Evolutionary conservation across 1,139 yeast species (phyloP), one percentile per base, ranked within the genome.

Genomic region (Arxiozyma slooffiae): DNA sequence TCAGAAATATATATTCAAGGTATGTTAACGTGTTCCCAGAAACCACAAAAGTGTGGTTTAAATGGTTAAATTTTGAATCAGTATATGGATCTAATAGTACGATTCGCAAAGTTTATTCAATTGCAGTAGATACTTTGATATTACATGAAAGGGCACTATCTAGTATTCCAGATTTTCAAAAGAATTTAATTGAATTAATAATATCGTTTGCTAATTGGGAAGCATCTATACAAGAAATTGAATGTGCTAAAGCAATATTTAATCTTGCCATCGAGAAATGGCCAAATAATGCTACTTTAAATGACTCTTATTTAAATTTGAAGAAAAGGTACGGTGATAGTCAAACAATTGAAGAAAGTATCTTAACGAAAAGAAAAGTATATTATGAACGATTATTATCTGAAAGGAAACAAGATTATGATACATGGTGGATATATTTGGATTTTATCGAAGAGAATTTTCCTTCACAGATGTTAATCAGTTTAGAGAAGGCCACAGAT

Each of bases 361-460:
- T 84, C 1, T 53, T 75, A 26, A 57, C 69, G 3, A 83, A 83
- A 57, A 69, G 96, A 50, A 74, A 75, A 53, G 66, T 72, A 9
- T 72, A 72, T 50, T 85, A 85, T 60, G 81, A 81, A 56, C 66
- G 71, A 1, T 71, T 69, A 17, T 60, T 88, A 22, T 58, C 61
- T 16, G 59, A 62, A 6, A 73, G 78, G 52, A 81, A 87, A 0
- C 47, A 56, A 1, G 86, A 87, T 66, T 82, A 80, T 64, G 94
- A 85, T 60, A 70, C 80, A 0, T 89, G 97, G 97, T 88, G 95
- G 88, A 66, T 79, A 0, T 81, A 82, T 57, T 58, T 86, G 2
- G 73, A 76, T 21, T 61, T 85, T 22, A 57, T 80, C 9, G 57
- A 57, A 45, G 58, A 57, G 9, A 53, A 56, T 46, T 67, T 67